A percentile compares a stretch with the other conserved stretches of the same genome.
These are phyloP conservation scores for Sporothrix pallida DNA, from an alignment of 2,329 filamentous ascomycete species.

Conservation along the genomic window DNA sequence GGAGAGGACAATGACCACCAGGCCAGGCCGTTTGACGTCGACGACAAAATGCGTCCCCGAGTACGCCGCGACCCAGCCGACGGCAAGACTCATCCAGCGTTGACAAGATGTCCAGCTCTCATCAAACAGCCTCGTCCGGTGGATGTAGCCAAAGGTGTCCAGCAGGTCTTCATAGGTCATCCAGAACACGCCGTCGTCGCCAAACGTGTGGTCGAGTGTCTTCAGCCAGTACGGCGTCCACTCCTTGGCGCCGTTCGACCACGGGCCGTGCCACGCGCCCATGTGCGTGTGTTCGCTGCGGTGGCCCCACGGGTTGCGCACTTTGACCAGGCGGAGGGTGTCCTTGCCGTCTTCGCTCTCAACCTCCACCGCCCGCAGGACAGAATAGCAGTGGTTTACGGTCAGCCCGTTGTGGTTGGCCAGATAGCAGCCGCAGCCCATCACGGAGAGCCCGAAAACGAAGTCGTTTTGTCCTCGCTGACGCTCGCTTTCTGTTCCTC, in stretches of 20 bases:
- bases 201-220: constrained; percentile 68
- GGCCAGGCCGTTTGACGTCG: constrained; percentile 50
- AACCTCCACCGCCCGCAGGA: constrained; percentile 55
- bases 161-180: constrained; percentile 55
- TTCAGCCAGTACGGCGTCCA: constrained; percentile 77
- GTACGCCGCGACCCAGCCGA: constrained; percentile 55
- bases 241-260: constrained; percentile 74
- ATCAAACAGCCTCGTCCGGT: constrained; percentile 55
- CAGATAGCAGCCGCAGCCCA: constrained; percentile 36
- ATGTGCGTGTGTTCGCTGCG: constrained; percentile 47
- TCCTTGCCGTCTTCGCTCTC: constrained; percentile 49
- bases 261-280: constrained; percentile 72
- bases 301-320: constrained; percentile 73
- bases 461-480: constrained; percentile 61
- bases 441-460: constrained; percentile 56
- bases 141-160: constrained; percentile 52
- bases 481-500: background rate
- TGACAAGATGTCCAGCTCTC: constrained; percentile 53
- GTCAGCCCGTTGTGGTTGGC: constrained; percentile 38
- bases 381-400: constrained; percentile 57
- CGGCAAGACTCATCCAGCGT: constrained; percentile 52
- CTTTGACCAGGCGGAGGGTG: constrained; percentile 50
- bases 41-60: constrained; percentile 53
- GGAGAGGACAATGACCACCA: constrained; percentile 52
- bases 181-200: constrained; percentile 66